Conservation (phyloP, 371 early-diverging fungal species). For the Rhizopus sp. region DNA sequence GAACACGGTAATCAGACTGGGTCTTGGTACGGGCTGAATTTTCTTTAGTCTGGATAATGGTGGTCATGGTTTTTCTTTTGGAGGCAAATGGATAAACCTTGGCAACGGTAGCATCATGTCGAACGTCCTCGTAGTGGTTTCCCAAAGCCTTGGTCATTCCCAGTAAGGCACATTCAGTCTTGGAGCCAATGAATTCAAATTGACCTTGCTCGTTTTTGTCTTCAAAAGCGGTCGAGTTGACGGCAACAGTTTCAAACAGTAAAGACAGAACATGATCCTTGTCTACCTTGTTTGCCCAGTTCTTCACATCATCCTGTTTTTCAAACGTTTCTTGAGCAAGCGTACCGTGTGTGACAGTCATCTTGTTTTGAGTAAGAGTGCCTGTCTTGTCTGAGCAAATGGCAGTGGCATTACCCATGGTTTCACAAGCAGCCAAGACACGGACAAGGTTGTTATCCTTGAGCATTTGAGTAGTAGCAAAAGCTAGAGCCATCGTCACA, state of each 20-base stretch:
- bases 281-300: constrained; percentile 35
- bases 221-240: constrained; percentile 93
- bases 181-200: constrained; percentile 82
- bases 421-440: constrained; percentile 94
- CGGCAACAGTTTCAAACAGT: constrained; percentile 66
- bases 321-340: constrained; percentile 51
- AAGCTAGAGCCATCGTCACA: constrained; percentile 93
- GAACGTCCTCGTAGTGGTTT: constrained; percentile 59
- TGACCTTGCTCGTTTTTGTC: constrained; percentile 76
- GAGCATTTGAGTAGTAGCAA: constrained; percentile 93
- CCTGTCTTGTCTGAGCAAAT: constrained; percentile 98
- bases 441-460: constrained; percentile 94
- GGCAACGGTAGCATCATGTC: constrained; percentile 57
- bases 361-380: constrained; percentile 93
- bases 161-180: constrained; percentile 93
- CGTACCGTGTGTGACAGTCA: constrained; percentile 87
- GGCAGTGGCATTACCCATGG: constrained; percentile 96
- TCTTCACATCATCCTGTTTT: constrained; percentile 26
- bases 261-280: constrained; percentile 34
- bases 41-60: constrained; percentile 47
- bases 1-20: constrained; percentile 55
- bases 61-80: constrained; percentile 81
- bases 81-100: constrained; percentile 84
- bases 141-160: constrained; percentile 68
- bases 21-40: constrained; percentile 34